phyloP scores from a whole-genome alignment of 2,329 filamentous ascomycete species.

The Ophiostoma sp. region DNA sequence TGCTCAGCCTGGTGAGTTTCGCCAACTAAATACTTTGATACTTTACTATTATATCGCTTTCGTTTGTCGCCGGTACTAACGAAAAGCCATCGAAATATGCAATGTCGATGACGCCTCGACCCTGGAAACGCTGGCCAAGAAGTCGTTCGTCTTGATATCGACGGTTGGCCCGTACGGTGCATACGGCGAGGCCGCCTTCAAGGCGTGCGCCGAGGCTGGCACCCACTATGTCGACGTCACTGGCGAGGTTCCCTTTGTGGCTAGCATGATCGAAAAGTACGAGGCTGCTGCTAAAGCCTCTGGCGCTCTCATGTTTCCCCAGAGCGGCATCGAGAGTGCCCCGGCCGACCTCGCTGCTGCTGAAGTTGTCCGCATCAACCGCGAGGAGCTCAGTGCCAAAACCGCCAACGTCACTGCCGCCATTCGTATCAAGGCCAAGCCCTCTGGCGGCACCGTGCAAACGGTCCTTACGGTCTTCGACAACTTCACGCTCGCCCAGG shows the following conservation, averaged over 20 bases:
- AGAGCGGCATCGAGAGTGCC: conserved; percentile 58
- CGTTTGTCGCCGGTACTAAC: background rate
- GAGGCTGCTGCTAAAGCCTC: conserved; percentile 46
- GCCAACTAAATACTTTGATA: too few species aligned
- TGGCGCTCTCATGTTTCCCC: conserved; percentile 56
- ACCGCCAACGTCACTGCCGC: conserved; percentile 52
- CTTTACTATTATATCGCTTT: too few species aligned
- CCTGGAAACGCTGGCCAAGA: conserved; percentile 47
- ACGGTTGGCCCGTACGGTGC: conserved; percentile 55
- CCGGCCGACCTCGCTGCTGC: conserved; percentile 56
- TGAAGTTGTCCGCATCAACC: conserved; percentile 47
- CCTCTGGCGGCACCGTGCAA: conserved; percentile 62
- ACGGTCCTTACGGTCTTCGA: conserved; percentile 60
- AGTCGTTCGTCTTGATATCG: conserved; percentile 52
- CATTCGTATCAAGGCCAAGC: conserved; percentile 39
- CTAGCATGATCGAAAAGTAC: conserved; percentile 57
- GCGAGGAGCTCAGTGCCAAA: conserved; percentile 44
- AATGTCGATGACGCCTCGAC: conserved; percentile 41
- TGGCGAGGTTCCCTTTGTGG: conserved; percentile 54
- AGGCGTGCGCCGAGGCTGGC: conserved; percentile 55
- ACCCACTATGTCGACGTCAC: conserved; percentile 62
- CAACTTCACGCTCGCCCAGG: conserved; percentile 43
- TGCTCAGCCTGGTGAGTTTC: conserved; percentile 53
- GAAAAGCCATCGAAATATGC: conserved; percentile 48
- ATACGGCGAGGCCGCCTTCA: conserved; percentile 55